Evolutionary conservation across 2,329 filamentous ascomycete species (phyloP), one percentile per base, ranked within the genome.

Genomic region (Alternaria panax): DNA sequence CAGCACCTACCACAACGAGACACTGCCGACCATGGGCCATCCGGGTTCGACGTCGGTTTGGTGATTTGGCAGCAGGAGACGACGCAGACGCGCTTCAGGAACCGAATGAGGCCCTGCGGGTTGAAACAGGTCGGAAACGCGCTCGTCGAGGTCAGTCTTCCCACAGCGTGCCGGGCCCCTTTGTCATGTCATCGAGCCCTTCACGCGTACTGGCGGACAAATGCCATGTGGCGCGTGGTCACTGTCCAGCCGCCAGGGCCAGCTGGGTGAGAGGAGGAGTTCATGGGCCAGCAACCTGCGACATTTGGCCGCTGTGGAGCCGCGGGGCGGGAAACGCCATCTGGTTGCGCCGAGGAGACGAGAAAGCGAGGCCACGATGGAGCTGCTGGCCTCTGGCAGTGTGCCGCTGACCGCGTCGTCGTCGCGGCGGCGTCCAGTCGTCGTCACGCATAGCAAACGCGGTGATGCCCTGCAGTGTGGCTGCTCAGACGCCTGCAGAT

Each of bases 21-120:
- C 61, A 24, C 53, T 16, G 51, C 20, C 43, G 25, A 46, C 54
- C 53, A 27, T 70, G 72, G 65, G 72, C 73, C 61, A 60, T 60
- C 64, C 54, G 60, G 51, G 69, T 71, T 69, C 62, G 70, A 71
- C 60, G 63, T 61, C 40, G 52, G 72, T 75, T 66, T 74, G 71
- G 73, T 75, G 74, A 74, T 76, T 74, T 75, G 73, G 66, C 70
- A 74, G 65, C 56, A 57, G 60, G 69, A 70, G 66, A 69, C 65
- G 67, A 73, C 64, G 25, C 67, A 68, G 68, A 57, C 59, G 63
- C 65, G 63, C 62, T 43, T 57, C 63, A 52, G 32, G 54, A 50
- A 51, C 62, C 68, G 63, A 62, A 51, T 50, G 41, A 54, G 54
- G 27, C 50, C 48, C 45, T 59, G 63, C 40, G 68, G 71, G 65